Percentiles rank a stretch among this genome's conserved stretches.
phyloP scores from a whole-genome alignment of 2,329 filamentous ascomycete genomes.

The Cladophialophora yegresii region DNA sequence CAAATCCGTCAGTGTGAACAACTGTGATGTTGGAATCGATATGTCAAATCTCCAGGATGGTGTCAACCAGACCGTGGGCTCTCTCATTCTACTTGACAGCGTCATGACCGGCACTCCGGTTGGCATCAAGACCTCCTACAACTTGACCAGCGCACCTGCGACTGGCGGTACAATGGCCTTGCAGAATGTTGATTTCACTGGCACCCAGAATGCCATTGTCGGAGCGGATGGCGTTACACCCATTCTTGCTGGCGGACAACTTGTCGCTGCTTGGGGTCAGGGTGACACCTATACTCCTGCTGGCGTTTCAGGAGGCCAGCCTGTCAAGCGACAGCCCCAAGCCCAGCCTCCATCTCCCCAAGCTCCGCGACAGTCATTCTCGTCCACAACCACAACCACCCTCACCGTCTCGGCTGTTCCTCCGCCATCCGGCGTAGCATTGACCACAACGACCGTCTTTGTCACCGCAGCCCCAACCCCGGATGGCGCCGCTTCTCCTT shows the following conservation, averaged over 20 bases:
- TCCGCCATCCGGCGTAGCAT: slow-evolving; percentile 17
- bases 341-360: slow-evolving; percentile 9
- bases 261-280: slow-evolving; percentile 74
- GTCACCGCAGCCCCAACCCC: slow-evolving; percentile 7
- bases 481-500: slow-evolving; percentile 7
- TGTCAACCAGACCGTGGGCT: slow-evolving; percentile 74
- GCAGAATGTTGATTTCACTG: slow-evolving; percentile 84
- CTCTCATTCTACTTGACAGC: slow-evolving; percentile 79
- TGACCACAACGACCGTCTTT: slow-evolving; percentile 22
- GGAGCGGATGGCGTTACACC: slow-evolving; percentile 53
- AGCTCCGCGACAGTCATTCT: slow-evolving; percentile 21
- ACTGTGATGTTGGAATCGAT: slow-evolving; percentile 74
- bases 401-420: slow-evolving; percentile 15
- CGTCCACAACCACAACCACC: slow-evolving; percentile 28
- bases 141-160: slow-evolving; percentile 59
- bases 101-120: slow-evolving; percentile 72
- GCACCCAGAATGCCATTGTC: slow-evolving; percentile 68
- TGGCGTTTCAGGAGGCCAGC: slow-evolving; percentile 20
- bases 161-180: slow-evolving; percentile 82
- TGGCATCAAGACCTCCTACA: slow-evolving; percentile 76
- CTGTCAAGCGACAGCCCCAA: slow-evolving; percentile 24
- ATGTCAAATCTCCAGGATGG: slow-evolving; percentile 64
- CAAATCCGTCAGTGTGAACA: slow-evolving; percentile 73
- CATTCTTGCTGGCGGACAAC: slow-evolving; percentile 69
- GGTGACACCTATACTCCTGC: slow-evolving; percentile 65